Base-by-base conservation (phyloP, 2,329 filamentous ascomycete species). In the Ustilaginoidea virens region DNA sequence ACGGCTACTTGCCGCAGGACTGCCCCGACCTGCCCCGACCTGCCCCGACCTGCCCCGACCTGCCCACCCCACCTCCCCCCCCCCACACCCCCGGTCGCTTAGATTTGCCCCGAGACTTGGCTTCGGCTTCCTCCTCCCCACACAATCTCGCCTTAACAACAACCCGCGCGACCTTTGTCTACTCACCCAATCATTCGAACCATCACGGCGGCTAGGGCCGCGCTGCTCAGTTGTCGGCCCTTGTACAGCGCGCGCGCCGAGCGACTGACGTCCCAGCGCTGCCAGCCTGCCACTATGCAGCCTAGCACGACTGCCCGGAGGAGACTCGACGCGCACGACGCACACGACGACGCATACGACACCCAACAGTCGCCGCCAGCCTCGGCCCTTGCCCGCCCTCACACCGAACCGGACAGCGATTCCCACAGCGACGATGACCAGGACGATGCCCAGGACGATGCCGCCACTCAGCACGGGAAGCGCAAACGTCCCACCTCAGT, bases 401-500 rank as follows among this genome's bases (percentile, higher is more conserved):
- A 38, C 27, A 42, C 43, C 37, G 48, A 60, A 29, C 48, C 40
- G 27, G 61, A 66, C 29, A 69, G 62, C 45, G 64, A 66, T 42
- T 61, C 61, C 31, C 55, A 60, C 28, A 67, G 62, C 43, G 60
- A 65, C 24, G 57, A 59, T 33, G 57, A 62, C 33, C 55, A 56
- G 30, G 45, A 53, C 27, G 57, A n/a, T n/a, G n/a, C n/a, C n/a
- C n/a, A n/a, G n/a, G n/a, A 63, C 28, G 44, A 51, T 17, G 41
- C 34, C 23, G 32, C 43, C 17, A 42, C 40, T 35, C 45, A 44
- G 33, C 42, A 39, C 14, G 47, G 63, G 33, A 74, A 74, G 49
- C 63, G 69, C 36, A 74, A 73, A 47, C 59, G 69, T 33, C 66
- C 66, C 34, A 59, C 71, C 28, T 71, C 68, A 34, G 68, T 72